These are phyloP conservation scores for Ettlia oleoabundans DNA, from an alignment of 139 green algal species.

Conservation along the genomic window DNA sequence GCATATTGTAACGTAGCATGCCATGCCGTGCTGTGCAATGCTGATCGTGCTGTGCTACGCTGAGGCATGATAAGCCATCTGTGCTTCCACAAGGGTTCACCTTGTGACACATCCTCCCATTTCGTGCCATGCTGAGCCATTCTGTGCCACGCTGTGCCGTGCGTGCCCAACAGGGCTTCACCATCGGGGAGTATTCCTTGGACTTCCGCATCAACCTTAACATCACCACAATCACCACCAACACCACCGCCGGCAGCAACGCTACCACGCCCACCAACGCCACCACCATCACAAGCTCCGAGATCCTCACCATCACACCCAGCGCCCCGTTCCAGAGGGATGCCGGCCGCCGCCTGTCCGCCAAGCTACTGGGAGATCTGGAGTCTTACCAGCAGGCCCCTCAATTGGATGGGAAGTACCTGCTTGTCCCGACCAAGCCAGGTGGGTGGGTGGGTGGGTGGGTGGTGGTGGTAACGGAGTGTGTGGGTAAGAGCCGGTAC, in stretches of 20 bases:
- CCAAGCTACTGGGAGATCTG: slow-evolving; percentile 81
- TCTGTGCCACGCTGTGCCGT: not conserved
- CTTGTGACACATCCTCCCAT: not conserved
- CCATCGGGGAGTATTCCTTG: slow-evolving; percentile 59
- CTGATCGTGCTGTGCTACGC: no score
- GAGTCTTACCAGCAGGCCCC: slow-evolving; percentile 62
- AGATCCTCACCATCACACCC: slow-evolving; percentile 54
- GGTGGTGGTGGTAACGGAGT: not conserved
- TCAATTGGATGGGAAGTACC: slow-evolving; percentile 58
- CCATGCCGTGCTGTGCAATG: no score
- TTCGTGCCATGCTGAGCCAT: not conserved
- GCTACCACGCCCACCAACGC: not conserved
- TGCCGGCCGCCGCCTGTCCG: slow-evolving; percentile 46
- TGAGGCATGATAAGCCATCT: not conserved
- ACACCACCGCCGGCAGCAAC: slow-evolving; percentile 2
- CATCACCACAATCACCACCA: slow-evolving; percentile 27
- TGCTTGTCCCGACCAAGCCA: slow-evolving; percentile 43
- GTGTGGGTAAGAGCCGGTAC: not conserved
- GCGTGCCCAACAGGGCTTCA: slow-evolving; percentile 61
- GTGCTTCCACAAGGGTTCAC: not conserved
- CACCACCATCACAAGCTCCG: not conserved
- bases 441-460: not conserved
- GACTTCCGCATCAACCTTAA: slow-evolving; percentile 70
- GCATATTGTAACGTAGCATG: no score
- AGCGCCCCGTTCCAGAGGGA: slow-evolving; percentile 49